These are phyloP conservation scores for Pleurotus tuber-regium DNA, from an alignment of 768 basidiomycete species.

Conservation along the genomic window DNA sequence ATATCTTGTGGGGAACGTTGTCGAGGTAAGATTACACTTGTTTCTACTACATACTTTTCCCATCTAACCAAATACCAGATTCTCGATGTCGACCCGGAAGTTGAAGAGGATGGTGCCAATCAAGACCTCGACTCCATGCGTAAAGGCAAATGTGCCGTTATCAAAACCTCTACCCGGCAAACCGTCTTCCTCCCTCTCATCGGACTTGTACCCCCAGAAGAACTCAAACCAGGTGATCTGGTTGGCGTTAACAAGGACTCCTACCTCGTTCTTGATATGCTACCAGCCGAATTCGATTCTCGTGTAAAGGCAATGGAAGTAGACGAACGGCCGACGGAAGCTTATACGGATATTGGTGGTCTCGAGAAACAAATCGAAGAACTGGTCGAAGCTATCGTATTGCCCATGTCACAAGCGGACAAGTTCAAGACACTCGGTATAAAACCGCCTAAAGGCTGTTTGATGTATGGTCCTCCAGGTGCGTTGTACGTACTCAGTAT, in stretches of 20 bases:
- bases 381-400: slow-evolving; percentile 93
- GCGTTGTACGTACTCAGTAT: too few relatives aligned
- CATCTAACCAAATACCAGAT: slow-evolving; percentile 51
- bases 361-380: slow-evolving; percentile 99
- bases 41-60: slow-evolving; percentile 5
- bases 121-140: slow-evolving; percentile 95
- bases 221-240: slow-evolving; percentile 88
- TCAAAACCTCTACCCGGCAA: slow-evolving; percentile 98
- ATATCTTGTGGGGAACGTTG: slow-evolving; percentile 96
- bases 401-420: slow-evolving; percentile 98
- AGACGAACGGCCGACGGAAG: slow-evolving; percentile 96
- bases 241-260: slow-evolving; percentile 99
- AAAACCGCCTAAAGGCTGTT: slow-evolving; percentile 93
- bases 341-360: slow-evolving; percentile 96
- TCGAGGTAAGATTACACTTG: slow-evolving; percentile 68
- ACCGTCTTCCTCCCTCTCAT: slow-evolving; percentile 98
- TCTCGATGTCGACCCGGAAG: slow-evolving; percentile 90
- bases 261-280: slow-evolving; percentile 91
- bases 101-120: slow-evolving; percentile 93
- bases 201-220: slow-evolving; percentile 91
- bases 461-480: slow-evolving; percentile 99
- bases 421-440: slow-evolving; percentile 99
- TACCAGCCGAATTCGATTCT: slow-evolving; percentile 96
- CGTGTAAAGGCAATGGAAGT: slow-evolving; percentile 99
- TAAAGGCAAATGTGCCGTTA: slow-evolving; percentile 96